Base-by-base conservation (phyloP, 495 filamentous ascomycete species). In the Filosporella fistucella region DNA sequence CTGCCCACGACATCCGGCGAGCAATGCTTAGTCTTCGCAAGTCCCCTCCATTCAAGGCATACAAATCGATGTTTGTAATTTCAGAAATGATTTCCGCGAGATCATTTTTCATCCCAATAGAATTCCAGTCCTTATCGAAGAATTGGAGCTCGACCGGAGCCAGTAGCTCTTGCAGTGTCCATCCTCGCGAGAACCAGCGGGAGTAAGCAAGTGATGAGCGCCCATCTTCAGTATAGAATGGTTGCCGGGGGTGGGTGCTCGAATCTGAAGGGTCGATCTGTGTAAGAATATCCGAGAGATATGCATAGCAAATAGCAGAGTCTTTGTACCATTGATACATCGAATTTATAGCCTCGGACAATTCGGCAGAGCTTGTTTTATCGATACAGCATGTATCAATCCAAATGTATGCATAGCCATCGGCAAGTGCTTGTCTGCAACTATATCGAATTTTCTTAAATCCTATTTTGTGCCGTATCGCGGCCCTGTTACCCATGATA, bases 301-400 rank as follows among this genome's bases (percentile, higher is more conserved):
- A 49, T n/a, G 26, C 52, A 37, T 49, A 56, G 42, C 53, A 59
- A 2, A 53, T 23, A 5, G 30, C 24, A 11, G 59, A 22, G 0
- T 47, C 13, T 26, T 54, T 6, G 39, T 61, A 61, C 55, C 56
- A 61, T 55, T 14, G 36, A 55, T 13, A 70, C 63, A 70, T 70
- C 17, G 58, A 63, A 42, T 70, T 70, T 25, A 70, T 65, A 2
- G 67, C 56, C 39, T 70, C 66, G 12, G 47, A 54, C 0, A 71
- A 47, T 35, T 56, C 68, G 0, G 68, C 59, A 47, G 43, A 55
- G 44, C 59, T 62, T 12, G 20, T 36, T 32, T 62, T 62, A 40
- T 62, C 54, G 40, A 59, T 71, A 36, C 68, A 71, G 42, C 65
- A 70, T 3, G 69, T 72, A 53, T 72, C 69, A 4, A 72, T 47